Conservation (phyloP, 352 stramenopile genomes). For the Phytophthora multivora region DNA sequence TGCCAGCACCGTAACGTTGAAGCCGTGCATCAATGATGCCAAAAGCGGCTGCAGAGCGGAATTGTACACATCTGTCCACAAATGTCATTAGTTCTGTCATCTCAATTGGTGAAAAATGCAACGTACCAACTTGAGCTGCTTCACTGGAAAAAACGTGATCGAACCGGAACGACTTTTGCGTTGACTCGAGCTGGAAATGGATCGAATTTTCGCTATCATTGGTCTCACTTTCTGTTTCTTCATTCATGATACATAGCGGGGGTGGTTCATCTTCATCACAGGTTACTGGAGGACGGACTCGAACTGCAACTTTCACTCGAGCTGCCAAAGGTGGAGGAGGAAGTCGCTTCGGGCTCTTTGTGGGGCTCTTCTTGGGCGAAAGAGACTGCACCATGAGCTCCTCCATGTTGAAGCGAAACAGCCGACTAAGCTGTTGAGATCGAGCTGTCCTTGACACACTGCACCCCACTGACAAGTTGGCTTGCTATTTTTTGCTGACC, state of each 20-base stretch:
- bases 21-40: constrained; percentile 83
- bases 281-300: constrained; percentile 43
- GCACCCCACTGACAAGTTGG: not conserved
- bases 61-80: constrained; percentile 62
- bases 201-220: constrained; percentile 19
- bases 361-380: constrained; percentile 10
- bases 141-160: constrained; percentile 62
- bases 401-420: constrained; percentile 20
- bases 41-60: constrained; percentile 69
- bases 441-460: not conserved
- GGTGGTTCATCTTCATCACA: constrained; percentile 2
- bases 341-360: constrained; percentile 20
- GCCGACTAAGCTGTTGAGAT: constrained; percentile 15
- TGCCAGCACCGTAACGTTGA: constrained; percentile 85
- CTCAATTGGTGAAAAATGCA: not conserved
- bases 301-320: constrained; percentile 69
- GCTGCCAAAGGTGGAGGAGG: constrained; percentile 26
- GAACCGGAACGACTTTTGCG: constrained; percentile 61
- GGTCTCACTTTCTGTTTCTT: not conserved
- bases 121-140: constrained; percentile 46
- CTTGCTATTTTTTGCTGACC: constrained; percentile 18
- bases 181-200: constrained; percentile 43
- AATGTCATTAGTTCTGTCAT: not conserved
- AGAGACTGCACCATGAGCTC: constrained; percentile 7
- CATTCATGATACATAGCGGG: constrained; percentile 17